Base-by-base conservation (phyloP, 305 asterid species). In the Fraxinus floribunda region DNA sequence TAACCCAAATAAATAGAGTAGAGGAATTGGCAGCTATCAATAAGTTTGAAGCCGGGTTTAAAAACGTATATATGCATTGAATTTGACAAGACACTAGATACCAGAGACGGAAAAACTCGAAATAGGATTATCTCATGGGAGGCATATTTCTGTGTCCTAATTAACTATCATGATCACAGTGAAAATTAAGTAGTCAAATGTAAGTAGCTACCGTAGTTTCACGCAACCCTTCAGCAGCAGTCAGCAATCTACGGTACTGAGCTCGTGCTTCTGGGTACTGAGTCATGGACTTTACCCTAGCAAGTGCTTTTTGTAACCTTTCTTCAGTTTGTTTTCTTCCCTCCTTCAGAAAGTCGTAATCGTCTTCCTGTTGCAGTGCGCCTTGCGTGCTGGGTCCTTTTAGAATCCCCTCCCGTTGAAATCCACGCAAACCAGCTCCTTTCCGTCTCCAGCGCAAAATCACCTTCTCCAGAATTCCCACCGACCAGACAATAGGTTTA, bases 261-360 rank as follows among this genome's bases (percentile, higher is more conserved):
- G 95, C 98, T 77, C 99, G 89, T 71, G 93, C 98, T 91, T 95
- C 99, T 6, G 99, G 97, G 60, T 94, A 86, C 24, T 87, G 97
- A 85, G 92, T 91, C 99, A 95, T 95, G 81, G 99, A 95, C 85
- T 95, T 91, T 79, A 95, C 99, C 88, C 99, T 90, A 62, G 91
- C 26, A 64, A 95, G 97, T 76, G 98, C 99, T 82, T 94, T 95
- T 55, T 92, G 90, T 93, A 91, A 85, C 91, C 98, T 92, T 85
- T 88, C 92, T 90, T 95, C 99, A 64, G 92, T 88, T 84, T 95
- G 99, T 84, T 90, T 94, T 86, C 98, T 90, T 75, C 98, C 98
- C 74, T 93, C 94, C 86, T 90, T 93, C 62, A 95, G 89, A 86
- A 92, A 81, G 81, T 94, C 98, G 74, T 90, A 89, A 87, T 95